Evolutionary conservation across 1,139 yeast genomes (phyloP).

Genomic region (Hyphopichia pseudoburtonii): DNA sequence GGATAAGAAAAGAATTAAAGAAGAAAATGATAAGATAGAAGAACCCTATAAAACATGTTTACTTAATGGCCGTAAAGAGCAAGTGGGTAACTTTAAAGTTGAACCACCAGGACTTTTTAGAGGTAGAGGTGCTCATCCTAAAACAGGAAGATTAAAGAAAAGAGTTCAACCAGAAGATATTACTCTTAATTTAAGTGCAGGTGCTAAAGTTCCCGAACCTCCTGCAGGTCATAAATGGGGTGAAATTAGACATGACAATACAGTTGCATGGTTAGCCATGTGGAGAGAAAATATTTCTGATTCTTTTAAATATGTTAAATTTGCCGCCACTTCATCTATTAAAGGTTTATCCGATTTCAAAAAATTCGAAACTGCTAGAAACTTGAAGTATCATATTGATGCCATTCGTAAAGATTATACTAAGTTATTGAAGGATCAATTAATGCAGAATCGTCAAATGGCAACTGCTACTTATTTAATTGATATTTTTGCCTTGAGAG

Average conservation of each 20-base stretch:
- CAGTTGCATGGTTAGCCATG: slow-evolving; percentile 95
- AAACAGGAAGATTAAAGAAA: slow-evolving; percentile 82
- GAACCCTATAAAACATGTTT: slow-evolving; percentile 80
- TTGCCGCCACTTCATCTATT: slow-evolving; percentile 87
- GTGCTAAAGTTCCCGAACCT: slow-evolving; percentile 72
- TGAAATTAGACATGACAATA: slow-evolving; percentile 81
- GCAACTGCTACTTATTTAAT: slow-evolving; percentile 93
- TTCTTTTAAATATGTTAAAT: slow-evolving; percentile 80
- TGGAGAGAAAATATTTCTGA: slow-evolving; percentile 94
- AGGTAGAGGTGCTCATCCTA: slow-evolving; percentile 97
- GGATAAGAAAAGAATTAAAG: slow-evolving; percentile 72
- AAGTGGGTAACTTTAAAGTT: slow-evolving; percentile 88
- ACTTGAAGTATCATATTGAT: slow-evolving; percentile 71
- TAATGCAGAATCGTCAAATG: slow-evolving; percentile 86
- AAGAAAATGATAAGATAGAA: slow-evolving; percentile 71
- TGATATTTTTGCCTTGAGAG: slow-evolving; percentile 94
- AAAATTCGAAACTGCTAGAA: slow-evolving; percentile 91
- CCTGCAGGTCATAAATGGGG: slow-evolving; percentile 93
- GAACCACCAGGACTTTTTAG: slow-evolving; percentile 97
- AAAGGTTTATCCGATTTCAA: slow-evolving; percentile 90
- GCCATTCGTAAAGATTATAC: slow-evolving; percentile 75
- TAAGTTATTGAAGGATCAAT: slow-evolving; percentile 64
- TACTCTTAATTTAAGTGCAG: slow-evolving; percentile 76
- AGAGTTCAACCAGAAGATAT: slow-evolving; percentile 90
- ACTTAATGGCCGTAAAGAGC: slow-evolving; percentile 86